Evolutionary conservation across 75 land plant genomes (phyloP).

Genomic region (Sequoiadendron giganteum): DNA sequence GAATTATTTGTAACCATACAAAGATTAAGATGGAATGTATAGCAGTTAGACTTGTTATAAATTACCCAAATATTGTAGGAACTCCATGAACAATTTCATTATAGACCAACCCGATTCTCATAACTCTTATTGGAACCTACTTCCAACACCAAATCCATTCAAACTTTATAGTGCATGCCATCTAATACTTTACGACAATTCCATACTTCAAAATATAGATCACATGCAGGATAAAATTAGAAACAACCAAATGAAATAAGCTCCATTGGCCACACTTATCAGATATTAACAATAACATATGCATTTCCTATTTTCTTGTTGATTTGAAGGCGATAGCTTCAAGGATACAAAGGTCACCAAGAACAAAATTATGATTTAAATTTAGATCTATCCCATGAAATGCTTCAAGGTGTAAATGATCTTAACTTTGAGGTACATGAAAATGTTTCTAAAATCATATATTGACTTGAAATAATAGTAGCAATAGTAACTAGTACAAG

Average conservation of each 20-base stretch:
- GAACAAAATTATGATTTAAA: constrained; percentile 79
- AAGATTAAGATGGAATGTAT: too few relatives aligned
- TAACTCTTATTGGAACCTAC: constrained; percentile 79
- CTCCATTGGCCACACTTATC: too few relatives aligned
- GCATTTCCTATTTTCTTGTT: constrained; percentile 88
- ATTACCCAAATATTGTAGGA: too few relatives aligned
- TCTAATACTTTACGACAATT: constrained; percentile 88
- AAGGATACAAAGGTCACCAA: constrained; percentile 52
- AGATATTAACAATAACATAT: constrained; percentile 85
- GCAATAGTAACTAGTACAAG: constrained; percentile 72
- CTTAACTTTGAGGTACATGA: constrained; percentile 80
- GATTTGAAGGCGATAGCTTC: constrained; percentile 53
- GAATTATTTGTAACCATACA: too few relatives aligned
- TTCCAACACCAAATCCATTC: constrained; percentile 80
- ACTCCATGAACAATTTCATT: constrained; percentile 89
- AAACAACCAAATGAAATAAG: too few relatives aligned
- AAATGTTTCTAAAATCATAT: constrained; percentile 84
- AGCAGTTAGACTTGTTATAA: too few relatives aligned
- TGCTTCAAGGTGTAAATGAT: constrained; percentile 80
- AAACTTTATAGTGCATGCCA: constrained; percentile 79
- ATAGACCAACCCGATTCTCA: constrained; percentile 93
- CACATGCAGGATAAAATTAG: constrained; percentile 52
- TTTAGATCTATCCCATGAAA: constrained; percentile 87
- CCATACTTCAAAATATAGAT: constrained; percentile 98
- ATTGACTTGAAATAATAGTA: constrained; percentile 82